Evolutionary conservation across 768 basidiomycete genomes (phyloP), one percentile per base, ranked within the genome.

Genomic region (Lepiota brunneoincarnata): DNA sequence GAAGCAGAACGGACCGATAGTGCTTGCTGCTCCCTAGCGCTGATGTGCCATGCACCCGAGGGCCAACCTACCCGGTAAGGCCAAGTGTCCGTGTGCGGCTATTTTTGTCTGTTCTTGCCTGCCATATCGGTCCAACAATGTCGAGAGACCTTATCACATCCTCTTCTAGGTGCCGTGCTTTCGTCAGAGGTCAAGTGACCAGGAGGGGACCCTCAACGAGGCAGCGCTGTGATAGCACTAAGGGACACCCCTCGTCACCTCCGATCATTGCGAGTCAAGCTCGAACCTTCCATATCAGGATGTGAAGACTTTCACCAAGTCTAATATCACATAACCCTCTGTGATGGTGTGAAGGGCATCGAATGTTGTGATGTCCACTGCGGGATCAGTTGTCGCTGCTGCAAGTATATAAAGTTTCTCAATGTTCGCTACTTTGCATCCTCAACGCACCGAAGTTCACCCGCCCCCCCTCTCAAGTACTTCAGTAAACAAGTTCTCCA

Each of bases 301-400:
- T 50, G 49, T 50, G 49, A 50, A 50, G 49, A 28, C 28, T 26
- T 15, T 15, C n/a, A 7, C n/a, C 23, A 26, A 31, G 6, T 50
- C 21, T 50, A n/a, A 40, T 50, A 50, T 50, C 49, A 50, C 49
- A 50, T 28, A 50, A 23, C 26, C 20, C 50, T 36, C 49, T 51
- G 50, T 51, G 50, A 51, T 51, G 28, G 17, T 51, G 50, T 51
- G 50, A 51, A 43, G 50, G 17, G 42, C 34, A 41, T 21, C 20
- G 50, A 43, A 42, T 42, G 50, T 49, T 39, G 38, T 49, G 48
- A 49, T 49, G 35, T 18, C 17, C 50, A 42, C 21, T 51, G 18
- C 26, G 41, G 34, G 49, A 42, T 41, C 49, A 46, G 41, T n/a
- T 18, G 49, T 41, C 34, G 17, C 31, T 11, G 28, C 14, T 51